Evolutionary conservation across 176 grass and related monocot genomes (phyloP).

Genomic region (Aegilops tauschii): DNA sequence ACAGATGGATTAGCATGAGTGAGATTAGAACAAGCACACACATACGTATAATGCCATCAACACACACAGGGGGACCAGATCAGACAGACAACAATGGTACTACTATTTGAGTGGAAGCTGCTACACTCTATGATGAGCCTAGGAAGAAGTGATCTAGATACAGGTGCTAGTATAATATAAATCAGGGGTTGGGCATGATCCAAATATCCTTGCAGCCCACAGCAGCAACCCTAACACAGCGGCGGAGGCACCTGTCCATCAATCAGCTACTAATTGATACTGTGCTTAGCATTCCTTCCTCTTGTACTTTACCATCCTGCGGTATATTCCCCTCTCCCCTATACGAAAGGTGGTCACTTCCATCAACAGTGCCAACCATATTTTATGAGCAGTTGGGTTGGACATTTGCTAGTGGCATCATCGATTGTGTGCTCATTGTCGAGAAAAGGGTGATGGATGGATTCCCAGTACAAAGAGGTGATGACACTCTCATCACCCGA

Average conservation of each 20-base stretch:
- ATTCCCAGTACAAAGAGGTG: slow-evolving; percentile 4
- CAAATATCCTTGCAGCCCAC: slow-evolving; percentile 16
- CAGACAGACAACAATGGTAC: neutral
- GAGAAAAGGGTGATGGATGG: neutral
- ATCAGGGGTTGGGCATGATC: neutral
- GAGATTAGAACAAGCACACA: neutral
- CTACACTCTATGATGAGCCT: neutral
- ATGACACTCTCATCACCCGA: neutral
- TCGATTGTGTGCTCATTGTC: neutral
- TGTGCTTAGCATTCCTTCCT: neutral
- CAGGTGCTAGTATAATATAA: slow-evolving; percentile 11
- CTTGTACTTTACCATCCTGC: slow-evolving; percentile 28
- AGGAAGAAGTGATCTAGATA: neutral
- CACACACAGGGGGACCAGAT: neutral
- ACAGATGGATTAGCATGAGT: neutral
- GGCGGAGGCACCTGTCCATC: neutral
- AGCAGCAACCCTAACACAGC: neutral
- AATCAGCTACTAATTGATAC: neutral
- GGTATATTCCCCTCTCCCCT: neutral
- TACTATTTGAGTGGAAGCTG: neutral
- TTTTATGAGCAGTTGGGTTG: neutral
- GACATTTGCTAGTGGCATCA: neutral
- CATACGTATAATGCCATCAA: neutral
- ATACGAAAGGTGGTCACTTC: neutral
- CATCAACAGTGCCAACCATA: neutral